Conservation (phyloP, 1,284 basidiomycete genomes). For the Hemileia vastatrix region DNA sequence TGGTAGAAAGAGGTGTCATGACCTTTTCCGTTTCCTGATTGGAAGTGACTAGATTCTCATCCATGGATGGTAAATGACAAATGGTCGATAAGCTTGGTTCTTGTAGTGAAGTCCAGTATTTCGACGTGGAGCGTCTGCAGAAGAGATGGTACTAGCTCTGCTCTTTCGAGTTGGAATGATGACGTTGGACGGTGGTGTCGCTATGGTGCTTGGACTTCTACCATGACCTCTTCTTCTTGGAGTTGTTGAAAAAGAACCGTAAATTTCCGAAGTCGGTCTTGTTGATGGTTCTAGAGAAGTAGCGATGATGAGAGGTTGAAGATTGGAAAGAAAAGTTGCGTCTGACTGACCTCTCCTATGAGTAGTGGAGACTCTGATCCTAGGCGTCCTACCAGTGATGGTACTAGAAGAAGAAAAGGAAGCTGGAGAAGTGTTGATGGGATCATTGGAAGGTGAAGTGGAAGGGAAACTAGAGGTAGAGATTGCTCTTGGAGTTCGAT, state of each 20-base stretch:
- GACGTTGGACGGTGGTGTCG: neutral
- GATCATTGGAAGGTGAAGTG: neutral
- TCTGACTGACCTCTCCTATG: neutral
- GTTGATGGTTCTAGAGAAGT: neutral
- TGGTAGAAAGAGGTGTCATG: neutral
- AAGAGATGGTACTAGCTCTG: neutral
- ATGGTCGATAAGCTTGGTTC: neutral
- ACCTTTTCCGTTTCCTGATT: neutral
- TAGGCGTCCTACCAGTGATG: neutral
- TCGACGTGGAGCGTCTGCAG: neutral
- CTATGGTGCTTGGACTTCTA: neutral
- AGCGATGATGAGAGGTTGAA: neutral
- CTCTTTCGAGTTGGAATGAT: neutral
- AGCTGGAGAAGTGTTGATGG: neutral
- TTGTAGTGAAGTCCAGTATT: neutral
- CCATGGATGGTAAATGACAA: neutral
- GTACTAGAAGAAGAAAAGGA: neutral
- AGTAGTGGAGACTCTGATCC: neutral
- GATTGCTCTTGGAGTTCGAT: neutral
- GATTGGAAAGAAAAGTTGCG: neutral
- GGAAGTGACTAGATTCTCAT: neutral
- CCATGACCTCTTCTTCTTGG: neutral
- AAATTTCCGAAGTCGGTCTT: neutral
- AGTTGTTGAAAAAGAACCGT: neutral
- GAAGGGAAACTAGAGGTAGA: neutral